Conservation (phyloP, 2,329 filamentous ascomycete genomes). For the Coniochaeta sp. region DNA sequence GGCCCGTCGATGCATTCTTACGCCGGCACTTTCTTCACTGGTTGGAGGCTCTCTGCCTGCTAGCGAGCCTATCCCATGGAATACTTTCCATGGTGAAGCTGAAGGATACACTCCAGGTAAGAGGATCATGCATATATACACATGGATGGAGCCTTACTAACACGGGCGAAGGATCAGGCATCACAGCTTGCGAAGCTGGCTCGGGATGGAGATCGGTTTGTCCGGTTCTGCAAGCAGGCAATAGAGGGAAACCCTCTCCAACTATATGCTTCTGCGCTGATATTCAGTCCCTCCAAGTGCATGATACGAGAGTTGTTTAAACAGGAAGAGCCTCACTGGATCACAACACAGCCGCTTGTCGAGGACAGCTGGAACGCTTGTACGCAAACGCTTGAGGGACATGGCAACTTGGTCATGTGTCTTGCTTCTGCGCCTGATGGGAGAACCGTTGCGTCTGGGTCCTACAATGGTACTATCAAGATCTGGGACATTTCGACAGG, state of each 20-base stretch:
- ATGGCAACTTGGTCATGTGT: background rate
- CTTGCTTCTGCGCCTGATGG: background rate
- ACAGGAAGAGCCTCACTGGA: conserved; percentile 5
- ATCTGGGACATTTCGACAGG: no score
- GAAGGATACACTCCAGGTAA: conserved; percentile 1
- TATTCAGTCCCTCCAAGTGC: conserved; percentile 9
- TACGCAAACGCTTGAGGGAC: conserved; percentile 1
- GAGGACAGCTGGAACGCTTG: background rate
- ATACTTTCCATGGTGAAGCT: conserved; percentile 8
- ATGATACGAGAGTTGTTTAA: conserved; percentile 6
- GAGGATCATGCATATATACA: background rate
- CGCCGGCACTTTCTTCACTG: conserved; percentile 10
- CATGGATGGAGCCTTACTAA: background rate
- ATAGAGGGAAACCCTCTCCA: conserved; percentile 11
- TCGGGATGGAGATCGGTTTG: conserved; percentile 9
- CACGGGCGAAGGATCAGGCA: background rate
- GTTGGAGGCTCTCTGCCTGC: conserved; percentile 11
- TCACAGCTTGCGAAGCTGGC: conserved; percentile 3
- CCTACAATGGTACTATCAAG: background rate
- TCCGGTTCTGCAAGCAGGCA: conserved; percentile 4
- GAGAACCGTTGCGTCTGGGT: background rate
- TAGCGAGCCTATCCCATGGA: conserved; percentile 6
- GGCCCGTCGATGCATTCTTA: conserved; percentile 7
- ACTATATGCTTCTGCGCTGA: conserved; percentile 10
- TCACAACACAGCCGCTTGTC: no score